Evolutionary conservation across 768 basidiomycete species (phyloP), one percentile per base, ranked within the genome.

Genomic region (Hortiboletus flavorubellus): DNA sequence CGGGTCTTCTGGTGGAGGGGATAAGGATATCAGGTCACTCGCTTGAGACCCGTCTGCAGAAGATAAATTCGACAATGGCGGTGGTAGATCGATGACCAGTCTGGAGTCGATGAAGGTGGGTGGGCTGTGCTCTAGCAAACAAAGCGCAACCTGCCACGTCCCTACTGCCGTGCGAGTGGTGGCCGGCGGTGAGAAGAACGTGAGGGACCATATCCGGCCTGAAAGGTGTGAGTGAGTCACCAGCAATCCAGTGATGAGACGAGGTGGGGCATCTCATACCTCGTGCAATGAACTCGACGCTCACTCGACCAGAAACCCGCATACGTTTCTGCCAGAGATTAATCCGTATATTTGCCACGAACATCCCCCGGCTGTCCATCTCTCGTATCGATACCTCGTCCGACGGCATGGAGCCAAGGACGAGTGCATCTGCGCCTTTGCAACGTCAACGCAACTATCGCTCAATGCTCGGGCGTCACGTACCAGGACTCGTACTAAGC

Each of bases 271-370:
- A 5, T 4, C 26, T 3, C 18, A 11, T 58, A 78, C 80, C 78
- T 67, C 75, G 70, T 8, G 87, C 86, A 51, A 89, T 85, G 56
- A 89, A 89, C 55, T 90, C 87, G 16, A 87, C 63, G 7, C 59
- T 62, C 38, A 88, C 78, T 18, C 71, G 53, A 54, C 79, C 79
- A 23, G 80, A 76, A 14, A 87, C 78, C 26, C 81, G 74, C 86
- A 91, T 85, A n/a, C 88, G 76, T 60, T 82, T 84, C 66, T 86
- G 85, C 68, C 88, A 90, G 41, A 80, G 75, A 18, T 78, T 75
- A 18, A 85, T 73, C 21, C 72, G 49, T 18, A 67, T 57, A 6
- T 68, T 62, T 18, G 76, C 82, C 0, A 74, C 77, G 55, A 90
- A 91, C 0, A 78, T 73, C 0, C 79, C 80, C 44, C 80, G 77